Base-by-base conservation (phyloP, 495 filamentous ascomycete species). In the Penicillium pulvis region DNA sequence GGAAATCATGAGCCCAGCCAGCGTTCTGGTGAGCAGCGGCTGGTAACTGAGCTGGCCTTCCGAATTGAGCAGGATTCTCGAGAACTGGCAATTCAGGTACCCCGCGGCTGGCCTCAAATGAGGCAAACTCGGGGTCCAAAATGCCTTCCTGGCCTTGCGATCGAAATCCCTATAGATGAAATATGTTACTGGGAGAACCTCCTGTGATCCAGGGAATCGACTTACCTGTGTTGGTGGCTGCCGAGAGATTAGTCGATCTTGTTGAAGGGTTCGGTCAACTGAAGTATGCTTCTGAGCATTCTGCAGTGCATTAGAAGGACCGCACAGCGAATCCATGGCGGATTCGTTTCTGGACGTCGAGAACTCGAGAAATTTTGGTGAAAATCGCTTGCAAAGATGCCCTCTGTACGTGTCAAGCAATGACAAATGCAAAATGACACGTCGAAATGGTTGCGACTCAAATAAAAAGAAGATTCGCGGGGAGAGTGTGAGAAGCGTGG, bases 281-380 rank as follows among this genome's bases (percentile, higher is more conserved):
- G 86, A 81, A 5, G 85, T 79, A 74, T 97, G 92, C 62, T 93
- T 89, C 63, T 91, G 84, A 63, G 97, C 88, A 65, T 83, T 90
- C 68, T 94, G 89, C 41, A 94, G 85, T 59, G 91, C 85, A 73
- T 93, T 97, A 11, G 92, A 92, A 24, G 93, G 92, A 44, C 93
- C 91, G 73, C 93, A 98, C 51, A 96, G 80, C 57, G 81, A 81
- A 70, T 95, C 79, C 92, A 96, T 95, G 71, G 63, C 26, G 43
- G 6, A 1, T 24, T 20, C 36, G 49, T 24, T 16, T 36, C 30
- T 16, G n/a, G 7, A 14, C 12, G 26, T 45, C 10, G 12, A 3
- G 17, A 19, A 26, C 16, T 33, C 26, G 16, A n/a, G 48, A 17
- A 19, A 28, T 28, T 28, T 28, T 28, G 1, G 28, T 28, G 4